Evolutionary conservation across 2,329 filamentous ascomycete species (phyloP).

Genomic region (Paecilomyces niveus): DNA sequence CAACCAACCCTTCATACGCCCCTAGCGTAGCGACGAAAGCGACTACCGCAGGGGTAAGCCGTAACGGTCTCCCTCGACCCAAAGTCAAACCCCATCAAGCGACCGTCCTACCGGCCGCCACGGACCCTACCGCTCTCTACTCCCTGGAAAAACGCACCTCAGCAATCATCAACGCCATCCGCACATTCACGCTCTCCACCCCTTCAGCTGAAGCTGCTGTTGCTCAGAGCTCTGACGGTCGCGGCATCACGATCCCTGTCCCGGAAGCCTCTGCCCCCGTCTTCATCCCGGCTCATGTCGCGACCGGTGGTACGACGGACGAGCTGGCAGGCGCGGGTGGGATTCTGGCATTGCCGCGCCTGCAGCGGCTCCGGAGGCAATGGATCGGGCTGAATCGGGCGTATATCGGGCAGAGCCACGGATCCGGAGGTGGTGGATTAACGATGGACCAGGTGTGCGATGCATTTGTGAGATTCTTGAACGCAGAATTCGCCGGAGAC

Average conservation of each 20-base stretch:
- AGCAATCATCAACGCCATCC: constrained; percentile 34
- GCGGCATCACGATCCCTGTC: constrained; percentile 29
- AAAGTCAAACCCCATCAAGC: constrained; percentile 36
- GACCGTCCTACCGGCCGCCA: constrained; percentile 33
- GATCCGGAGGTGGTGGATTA: constrained; percentile 24
- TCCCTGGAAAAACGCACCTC: constrained; percentile 37
- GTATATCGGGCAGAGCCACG: constrained; percentile 31
- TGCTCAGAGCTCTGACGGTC: constrained; percentile 16
- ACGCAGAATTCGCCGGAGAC: constrained; percentile 34
- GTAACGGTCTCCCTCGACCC: constrained; percentile 12
- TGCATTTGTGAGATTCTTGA: constrained; percentile 41
- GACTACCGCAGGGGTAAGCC: constrained; percentile 13
- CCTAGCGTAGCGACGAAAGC: constrained; percentile 18
- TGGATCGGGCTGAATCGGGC: constrained; percentile 41
- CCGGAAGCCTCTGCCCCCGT: constrained; percentile 22
- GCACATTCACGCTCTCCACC: constrained; percentile 30
- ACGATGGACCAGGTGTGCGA: constrained; percentile 29
- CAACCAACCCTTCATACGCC: constrained; percentile 14
- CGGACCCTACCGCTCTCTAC: constrained; percentile 35
- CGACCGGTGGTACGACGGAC: constrained; percentile 31
- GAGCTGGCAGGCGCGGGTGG: constrained; percentile 36
- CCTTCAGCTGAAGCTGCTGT: constrained; percentile 31
- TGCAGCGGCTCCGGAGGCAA: constrained; percentile 39
- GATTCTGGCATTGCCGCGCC: constrained; percentile 31
- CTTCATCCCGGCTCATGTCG: constrained; percentile 32